Evolutionary conservation across 768 basidiomycete species (phyloP).

Genomic region (Suillus hirtellus): DNA sequence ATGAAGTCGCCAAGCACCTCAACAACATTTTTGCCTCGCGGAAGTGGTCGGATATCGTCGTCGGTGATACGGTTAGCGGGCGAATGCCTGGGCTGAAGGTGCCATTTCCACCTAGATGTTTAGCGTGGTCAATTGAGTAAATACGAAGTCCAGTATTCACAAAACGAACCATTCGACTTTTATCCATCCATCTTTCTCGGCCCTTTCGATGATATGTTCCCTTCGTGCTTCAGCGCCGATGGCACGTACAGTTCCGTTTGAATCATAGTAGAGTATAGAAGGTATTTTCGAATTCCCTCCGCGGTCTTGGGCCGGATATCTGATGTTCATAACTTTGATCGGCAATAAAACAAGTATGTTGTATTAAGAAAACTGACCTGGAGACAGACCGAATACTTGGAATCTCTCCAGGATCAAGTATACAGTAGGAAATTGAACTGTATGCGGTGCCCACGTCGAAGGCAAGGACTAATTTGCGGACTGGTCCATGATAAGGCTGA

Average conservation of each 20-base stretch:
- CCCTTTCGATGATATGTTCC: slow-evolving; percentile 39
- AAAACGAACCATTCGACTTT: slow-evolving; percentile 45
- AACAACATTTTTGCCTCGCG: slow-evolving; percentile 39
- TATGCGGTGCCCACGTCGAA: slow-evolving; percentile 45
- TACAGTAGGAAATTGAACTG: slow-evolving; percentile 40
- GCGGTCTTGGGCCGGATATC: slow-evolving; percentile 44
- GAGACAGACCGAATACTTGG: slow-evolving; percentile 36
- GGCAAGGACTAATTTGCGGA: slow-evolving; percentile 37
- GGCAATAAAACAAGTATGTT: slow-evolving; percentile 2
- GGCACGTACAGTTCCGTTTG: slow-evolving; percentile 38
- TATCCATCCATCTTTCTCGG: slow-evolving; percentile 45
- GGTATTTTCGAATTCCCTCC: slow-evolving; percentile 51
- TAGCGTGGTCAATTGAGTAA: neutral
- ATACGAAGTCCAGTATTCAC: neutral
- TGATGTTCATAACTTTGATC: slow-evolving; percentile 13
- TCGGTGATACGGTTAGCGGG: slow-evolving; percentile 31
- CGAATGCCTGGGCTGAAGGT: slow-evolving; percentile 38
- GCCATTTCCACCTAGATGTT: slow-evolving; percentile 35
- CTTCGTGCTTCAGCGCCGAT: slow-evolving; percentile 47
- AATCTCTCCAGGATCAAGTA: slow-evolving; percentile 41
- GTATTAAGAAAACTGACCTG: slow-evolving; percentile 23
- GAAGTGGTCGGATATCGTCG: slow-evolving; percentile 41
- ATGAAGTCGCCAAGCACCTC: slow-evolving; percentile 51
- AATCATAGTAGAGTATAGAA: slow-evolving; percentile 48
- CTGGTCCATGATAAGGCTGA: slow-evolving; percentile 39